Evolutionary conservation across 495 filamentous ascomycete genomes (phyloP), one percentile per base, ranked within the genome.

Genomic region (Daldinia caldariorum): DNA sequence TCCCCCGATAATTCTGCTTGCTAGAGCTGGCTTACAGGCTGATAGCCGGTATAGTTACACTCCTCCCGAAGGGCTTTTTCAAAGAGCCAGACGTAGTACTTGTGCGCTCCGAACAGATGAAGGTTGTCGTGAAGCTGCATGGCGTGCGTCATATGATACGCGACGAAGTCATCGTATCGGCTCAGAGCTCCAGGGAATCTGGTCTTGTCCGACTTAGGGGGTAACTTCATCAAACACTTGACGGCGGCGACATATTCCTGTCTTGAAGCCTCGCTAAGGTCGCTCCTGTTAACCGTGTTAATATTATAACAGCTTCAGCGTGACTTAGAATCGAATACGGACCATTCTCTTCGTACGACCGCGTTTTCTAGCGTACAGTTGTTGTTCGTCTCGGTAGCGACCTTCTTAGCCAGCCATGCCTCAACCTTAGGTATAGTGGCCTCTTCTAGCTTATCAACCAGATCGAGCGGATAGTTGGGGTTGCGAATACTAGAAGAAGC

Each of bases 61-160:
- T 93, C 90, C 7, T 88, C 81, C 22, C 87, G 83, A 4, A 93
- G 82, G 2, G 89, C 88, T 74, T 88, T 80, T 79, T 92, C 91
- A 72, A 87, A 92, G 10, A 81, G 78, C 70, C 77, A 87, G 66
- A 88, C 81, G 74, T 87, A 92, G 74, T 91, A 89, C 39, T 88
- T 83, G 78, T 93, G 91, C 79, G 89, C 92, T 6, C 85, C 78
- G 35, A 92, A 81, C 73, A 93, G 86, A 64, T 87, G 85, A 13
- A 84, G 85, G 9, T 83, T 85, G 58, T 83, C 80, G 67, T 56
- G 86, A 56, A 87, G 79, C 68, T 84, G 79, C 9, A 79, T 79
- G 0, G 83, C 84, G 59, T 75, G 73, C 26, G 77, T 79, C 67
- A 78, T 77, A 53, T 84, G 84, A 58, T 72, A 84, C 63, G 82